Evolutionary conservation across 2,329 filamentous ascomycete species (phyloP).

Genomic region (Botrytis paeoniae): DNA sequence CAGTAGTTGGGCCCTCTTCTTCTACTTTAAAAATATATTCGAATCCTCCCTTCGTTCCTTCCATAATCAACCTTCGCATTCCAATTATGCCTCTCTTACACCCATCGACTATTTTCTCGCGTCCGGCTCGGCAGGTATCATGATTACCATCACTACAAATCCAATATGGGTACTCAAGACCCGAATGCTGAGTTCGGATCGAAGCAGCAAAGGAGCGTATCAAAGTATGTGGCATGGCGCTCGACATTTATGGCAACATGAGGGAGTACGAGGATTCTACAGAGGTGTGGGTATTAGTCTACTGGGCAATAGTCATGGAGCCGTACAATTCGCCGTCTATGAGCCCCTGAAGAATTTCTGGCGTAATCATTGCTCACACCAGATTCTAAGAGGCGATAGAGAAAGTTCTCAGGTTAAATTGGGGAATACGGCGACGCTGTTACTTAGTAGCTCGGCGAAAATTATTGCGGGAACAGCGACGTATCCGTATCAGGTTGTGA

Average conservation of each 20-base stretch:
- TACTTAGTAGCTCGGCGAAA: constrained; percentile 77
- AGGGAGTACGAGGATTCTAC: constrained; percentile 81
- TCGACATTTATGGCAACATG: constrained; percentile 60
- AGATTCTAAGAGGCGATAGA: constrained; percentile 23
- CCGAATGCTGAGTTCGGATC: constrained; percentile 87
- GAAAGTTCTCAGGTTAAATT: constrained; percentile 30
- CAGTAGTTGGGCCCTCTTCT: constrained; percentile 87
- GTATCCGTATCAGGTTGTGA: constrained; percentile 92
- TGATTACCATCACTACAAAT: constrained; percentile 83
- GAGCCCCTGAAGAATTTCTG: constrained; percentile 60
- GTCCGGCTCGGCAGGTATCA: constrained; percentile 65
- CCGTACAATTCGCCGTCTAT: constrained; percentile 94
- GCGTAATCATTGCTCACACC: constrained; percentile 49
- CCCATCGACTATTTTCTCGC: constrained; percentile 73
- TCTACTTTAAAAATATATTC: constrained; percentile 66
- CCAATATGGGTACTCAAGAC: constrained; percentile 99
- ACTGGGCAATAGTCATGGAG: constrained; percentile 85
- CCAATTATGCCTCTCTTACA: constrained; percentile 22
- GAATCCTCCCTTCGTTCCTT: constrained; percentile 43
- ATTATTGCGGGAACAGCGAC: constrained; percentile 84
- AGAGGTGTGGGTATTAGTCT: constrained; percentile 79
- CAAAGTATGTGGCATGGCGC: constrained; percentile 71
- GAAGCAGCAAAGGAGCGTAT: constrained; percentile 73
- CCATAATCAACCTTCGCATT: constrained; percentile 25
- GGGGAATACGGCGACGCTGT: constrained; percentile 58